A percentile compares a stretch with the other conserved stretches of the same genome.
Conservation (phyloP, 106 monocot genomes). For the Dioscorea dumetorum region DNA sequence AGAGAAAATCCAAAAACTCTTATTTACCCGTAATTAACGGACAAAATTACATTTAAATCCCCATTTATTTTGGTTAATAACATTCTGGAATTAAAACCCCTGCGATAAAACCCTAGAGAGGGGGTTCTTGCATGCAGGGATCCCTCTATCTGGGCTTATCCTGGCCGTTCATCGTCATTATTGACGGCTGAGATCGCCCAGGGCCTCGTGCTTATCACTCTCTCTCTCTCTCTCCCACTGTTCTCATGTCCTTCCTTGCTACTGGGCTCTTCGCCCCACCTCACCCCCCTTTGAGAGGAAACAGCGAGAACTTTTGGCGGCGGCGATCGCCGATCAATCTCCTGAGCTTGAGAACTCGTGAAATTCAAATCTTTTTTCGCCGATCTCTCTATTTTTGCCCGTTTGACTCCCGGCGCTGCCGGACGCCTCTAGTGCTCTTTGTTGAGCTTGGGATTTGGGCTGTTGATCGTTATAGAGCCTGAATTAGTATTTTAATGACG, state of each 20-base stretch:
- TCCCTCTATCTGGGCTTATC: constrained; percentile 6
- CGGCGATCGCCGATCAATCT: constrained; percentile 17
- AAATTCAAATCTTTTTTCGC: constrained; percentile 1
- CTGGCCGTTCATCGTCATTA: background rate
- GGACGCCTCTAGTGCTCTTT: constrained; percentile 6
- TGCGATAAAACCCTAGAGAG: constrained; percentile 33
- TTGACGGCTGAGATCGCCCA: constrained; percentile 1
- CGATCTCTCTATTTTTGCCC: constrained; percentile 6
- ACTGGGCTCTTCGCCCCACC: background rate
- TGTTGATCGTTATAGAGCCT: background rate
- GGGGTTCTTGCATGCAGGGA: constrained; percentile 4
- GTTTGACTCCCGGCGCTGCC: background rate
- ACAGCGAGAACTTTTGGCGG: background rate
- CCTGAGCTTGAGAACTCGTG: background rate
- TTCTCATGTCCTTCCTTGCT: constrained; percentile 4
- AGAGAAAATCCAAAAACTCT: too few relatives aligned
- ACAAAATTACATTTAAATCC: background rate
- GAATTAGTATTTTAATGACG: background rate
- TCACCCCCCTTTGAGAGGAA: too few relatives aligned
- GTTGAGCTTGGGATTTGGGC: constrained; percentile 1
- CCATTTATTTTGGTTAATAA: background rate
- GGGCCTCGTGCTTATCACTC: constrained; percentile 25
- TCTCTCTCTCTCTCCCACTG: constrained; percentile 7
- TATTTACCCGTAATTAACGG: too few relatives aligned
- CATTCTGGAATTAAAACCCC: background rate